A percentile compares a stretch with the other conserved stretches of the same genome.
Evolutionary conservation across 441 rosid species (phyloP).

Genomic region (Bruguiera hainesii): DNA sequence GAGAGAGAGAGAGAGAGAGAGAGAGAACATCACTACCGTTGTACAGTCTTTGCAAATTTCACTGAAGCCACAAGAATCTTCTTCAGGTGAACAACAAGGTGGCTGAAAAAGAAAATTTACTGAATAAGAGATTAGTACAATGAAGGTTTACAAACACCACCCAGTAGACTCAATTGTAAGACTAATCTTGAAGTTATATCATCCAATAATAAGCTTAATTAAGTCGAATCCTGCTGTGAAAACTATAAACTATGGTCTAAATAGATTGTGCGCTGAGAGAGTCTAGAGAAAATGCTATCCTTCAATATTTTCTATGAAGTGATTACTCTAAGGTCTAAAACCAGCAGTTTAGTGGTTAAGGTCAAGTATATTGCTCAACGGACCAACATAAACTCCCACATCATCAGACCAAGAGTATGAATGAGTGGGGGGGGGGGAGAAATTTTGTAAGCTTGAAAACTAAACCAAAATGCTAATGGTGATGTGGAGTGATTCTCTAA

Average conservation of each 20-base stretch:
- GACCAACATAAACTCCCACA: neutral
- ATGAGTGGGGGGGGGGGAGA: neutral
- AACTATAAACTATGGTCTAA: too few species aligned
- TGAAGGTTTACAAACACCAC: slow-evolving; percentile 1
- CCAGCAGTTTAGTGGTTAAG: neutral
- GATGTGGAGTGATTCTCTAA: neutral
- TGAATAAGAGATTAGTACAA: slow-evolving; percentile 18
- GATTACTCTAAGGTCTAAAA: neutral
- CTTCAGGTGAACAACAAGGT: slow-evolving; percentile 82
- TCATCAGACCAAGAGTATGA: too few species aligned
- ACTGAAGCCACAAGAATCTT: slow-evolving; percentile 59
- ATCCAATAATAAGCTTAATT: too few species aligned
- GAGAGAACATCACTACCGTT: slow-evolving; percentile 50
- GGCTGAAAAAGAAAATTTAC: slow-evolving; percentile 44
- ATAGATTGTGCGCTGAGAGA: too few species aligned
- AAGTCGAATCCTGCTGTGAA: too few species aligned
- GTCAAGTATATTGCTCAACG: neutral
- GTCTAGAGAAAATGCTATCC: neutral
- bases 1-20: slow-evolving; percentile 15
- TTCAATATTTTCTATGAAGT: slow-evolving; percentile 2
- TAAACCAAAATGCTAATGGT: slow-evolving; percentile 4
- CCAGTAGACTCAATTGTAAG: neutral
- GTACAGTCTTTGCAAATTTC: slow-evolving; percentile 92
- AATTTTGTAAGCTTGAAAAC: slow-evolving; percentile 4
- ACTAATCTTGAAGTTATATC: too few species aligned